Percentiles rank a stretch among this genome's conserved stretches.
Conservation (phyloP, 2,329 filamentous ascomycete genomes). For the Rasamsonia emersonii region DNA sequence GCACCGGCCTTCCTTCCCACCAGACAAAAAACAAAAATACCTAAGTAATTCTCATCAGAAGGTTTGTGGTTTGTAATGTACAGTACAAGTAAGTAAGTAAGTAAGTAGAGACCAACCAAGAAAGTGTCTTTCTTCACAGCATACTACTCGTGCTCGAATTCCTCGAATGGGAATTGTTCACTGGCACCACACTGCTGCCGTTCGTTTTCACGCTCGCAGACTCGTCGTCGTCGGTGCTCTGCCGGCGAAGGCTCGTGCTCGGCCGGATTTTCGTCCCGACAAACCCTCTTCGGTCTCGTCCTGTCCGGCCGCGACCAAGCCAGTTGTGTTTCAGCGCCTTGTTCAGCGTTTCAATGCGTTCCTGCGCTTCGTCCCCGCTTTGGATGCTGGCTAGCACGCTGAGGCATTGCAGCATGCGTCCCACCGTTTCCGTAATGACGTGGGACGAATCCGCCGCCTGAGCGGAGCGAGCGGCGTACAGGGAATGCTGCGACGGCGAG, state of each 20-base stretch:
- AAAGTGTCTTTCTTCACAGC: no score
- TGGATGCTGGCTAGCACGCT: conserved; percentile 76
- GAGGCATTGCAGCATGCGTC: conserved; percentile 91
- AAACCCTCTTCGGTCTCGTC: conserved; percentile 79
- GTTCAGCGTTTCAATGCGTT: conserved; percentile 72
- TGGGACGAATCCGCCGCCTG: conserved; percentile 39
- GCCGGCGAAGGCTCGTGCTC: conserved; percentile 8
- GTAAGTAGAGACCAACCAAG: not conserved
- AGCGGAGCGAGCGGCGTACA: conserved; percentile 24
- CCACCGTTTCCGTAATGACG: conserved; percentile 90
- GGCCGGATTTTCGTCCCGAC: conserved; percentile 57
- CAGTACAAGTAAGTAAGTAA: conserved; percentile 1
- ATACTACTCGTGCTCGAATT: conserved; percentile 5
- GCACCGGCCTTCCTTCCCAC: no score
- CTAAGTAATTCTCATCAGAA: no score
- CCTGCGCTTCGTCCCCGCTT: conserved; percentile 62
- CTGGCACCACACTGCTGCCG: conserved; percentile 2
- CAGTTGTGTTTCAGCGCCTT: conserved; percentile 93
- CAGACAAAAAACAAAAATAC: no score
- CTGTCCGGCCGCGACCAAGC: conserved; percentile 82
- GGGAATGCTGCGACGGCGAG: conserved; percentile 27
- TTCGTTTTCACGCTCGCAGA: no score
- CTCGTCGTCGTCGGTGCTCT: conserved; percentile 17
- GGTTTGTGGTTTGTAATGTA: conserved; percentile 2
- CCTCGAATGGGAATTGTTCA: conserved; percentile 1